A percentile compares a stretch with the other conserved stretches of the same genome.
These are phyloP conservation scores for Chlamydomonas urium DNA, from an alignment of 139 green algal species.

Conservation along the genomic window DNA sequence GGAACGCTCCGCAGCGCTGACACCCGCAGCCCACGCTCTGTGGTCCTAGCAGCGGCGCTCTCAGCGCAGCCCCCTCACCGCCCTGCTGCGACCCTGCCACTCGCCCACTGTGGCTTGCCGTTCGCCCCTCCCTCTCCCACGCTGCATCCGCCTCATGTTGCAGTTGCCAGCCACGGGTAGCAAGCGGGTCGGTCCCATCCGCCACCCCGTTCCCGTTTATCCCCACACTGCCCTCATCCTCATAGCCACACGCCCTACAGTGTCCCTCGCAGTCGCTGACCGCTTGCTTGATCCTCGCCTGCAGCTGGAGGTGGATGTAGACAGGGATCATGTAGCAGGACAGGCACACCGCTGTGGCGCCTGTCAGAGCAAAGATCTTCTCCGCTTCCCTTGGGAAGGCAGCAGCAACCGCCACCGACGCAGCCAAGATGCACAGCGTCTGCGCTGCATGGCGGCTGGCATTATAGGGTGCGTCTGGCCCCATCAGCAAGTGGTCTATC, in stretches of 20 bases:
- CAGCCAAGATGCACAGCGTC: constrained; percentile 24
- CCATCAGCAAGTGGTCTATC: constrained; percentile 54
- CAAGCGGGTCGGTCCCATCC: no score
- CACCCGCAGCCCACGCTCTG: neutral
- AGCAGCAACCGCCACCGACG: constrained; percentile 31
- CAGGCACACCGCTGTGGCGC: constrained; percentile 61
- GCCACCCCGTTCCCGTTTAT: no score
- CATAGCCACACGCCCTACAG: neutral
- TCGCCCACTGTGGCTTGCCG: neutral
- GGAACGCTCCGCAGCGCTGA: neutral
- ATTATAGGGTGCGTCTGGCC: constrained; percentile 44
- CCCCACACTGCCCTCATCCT: no score
- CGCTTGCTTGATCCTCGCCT: neutral
- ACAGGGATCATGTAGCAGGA: constrained; percentile 62
- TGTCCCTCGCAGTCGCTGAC: neutral
- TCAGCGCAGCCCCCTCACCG: neutral
- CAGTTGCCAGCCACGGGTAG: no score
- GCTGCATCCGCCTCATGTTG: no score
- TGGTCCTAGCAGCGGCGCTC: neutral
- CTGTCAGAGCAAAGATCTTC: constrained; percentile 63
- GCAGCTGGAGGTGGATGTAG: constrained; percentile 29
- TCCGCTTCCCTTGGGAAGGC: constrained; percentile 34
- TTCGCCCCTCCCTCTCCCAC: neutral
- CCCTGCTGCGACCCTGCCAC: neutral
- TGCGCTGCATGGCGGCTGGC: constrained; percentile 20